Percentiles rank a stretch among this genome's conserved stretches.
Evolutionary conservation across 192 early-diverging fungal species (phyloP).

Genomic region (Allomyces macrogynus): DNA sequence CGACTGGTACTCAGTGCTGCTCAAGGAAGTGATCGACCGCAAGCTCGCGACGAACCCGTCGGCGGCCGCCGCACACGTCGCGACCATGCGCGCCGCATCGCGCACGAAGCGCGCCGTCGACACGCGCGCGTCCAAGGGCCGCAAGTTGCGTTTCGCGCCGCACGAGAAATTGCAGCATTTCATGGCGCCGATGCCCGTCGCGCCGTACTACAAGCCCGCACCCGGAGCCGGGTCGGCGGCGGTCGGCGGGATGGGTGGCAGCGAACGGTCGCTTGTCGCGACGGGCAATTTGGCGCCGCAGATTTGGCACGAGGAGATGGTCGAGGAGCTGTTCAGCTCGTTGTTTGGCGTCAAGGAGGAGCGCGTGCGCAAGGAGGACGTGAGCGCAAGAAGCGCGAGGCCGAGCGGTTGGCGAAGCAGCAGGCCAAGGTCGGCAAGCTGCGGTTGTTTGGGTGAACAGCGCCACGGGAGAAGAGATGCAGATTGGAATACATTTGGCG

Average conservation of each 20-base stretch:
- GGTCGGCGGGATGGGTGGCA: not conserved
- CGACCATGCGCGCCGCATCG: not conserved
- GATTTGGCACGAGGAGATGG: constrained; percentile 81
- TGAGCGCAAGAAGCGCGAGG: constrained; percentile 1
- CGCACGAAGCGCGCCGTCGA: constrained; percentile 53
- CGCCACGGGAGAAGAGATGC: too few relatives aligned
- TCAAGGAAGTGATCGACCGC: constrained; percentile 88
- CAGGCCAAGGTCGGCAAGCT: not conserved
- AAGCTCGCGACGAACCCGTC: not conserved
- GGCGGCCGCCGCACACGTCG: not conserved
- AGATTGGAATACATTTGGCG: too few relatives aligned
- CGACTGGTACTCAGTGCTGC: constrained; percentile 83
- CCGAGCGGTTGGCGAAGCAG: not conserved
- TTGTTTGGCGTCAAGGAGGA: constrained; percentile 43
- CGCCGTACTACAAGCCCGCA: constrained; percentile 6
- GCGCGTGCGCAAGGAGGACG: constrained; percentile 2
- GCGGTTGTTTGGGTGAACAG: not conserved
- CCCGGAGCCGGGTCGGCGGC: not conserved
- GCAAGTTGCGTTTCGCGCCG: constrained; percentile 64
- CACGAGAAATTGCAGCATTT: constrained; percentile 92
- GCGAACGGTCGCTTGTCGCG: not conserved
- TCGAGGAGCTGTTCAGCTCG: constrained; percentile 68
- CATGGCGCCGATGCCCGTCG: constrained; percentile 79
- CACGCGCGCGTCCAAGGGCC: constrained; percentile 75
- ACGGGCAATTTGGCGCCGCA: constrained; percentile 5